Conservation (phyloP, 78 protist species). For the Capsaspora owczarzaki region DNA sequence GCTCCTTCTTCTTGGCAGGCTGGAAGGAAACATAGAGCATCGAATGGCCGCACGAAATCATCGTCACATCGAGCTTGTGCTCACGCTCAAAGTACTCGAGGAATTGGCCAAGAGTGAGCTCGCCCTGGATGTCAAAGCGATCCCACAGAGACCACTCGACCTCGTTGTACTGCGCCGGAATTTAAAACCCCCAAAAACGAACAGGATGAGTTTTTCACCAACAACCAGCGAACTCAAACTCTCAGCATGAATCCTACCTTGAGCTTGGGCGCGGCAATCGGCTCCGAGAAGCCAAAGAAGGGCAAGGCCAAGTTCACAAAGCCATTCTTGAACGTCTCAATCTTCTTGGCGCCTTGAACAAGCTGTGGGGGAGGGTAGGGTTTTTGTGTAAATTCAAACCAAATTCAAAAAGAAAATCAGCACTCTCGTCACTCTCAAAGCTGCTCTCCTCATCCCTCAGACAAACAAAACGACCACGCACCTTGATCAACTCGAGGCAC, state of each 20-base stretch:
- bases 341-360: constrained; percentile 11
- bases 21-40: constrained; percentile 46
- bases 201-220: not conserved
- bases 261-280: constrained; percentile 73
- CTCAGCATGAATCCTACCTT: constrained; percentile 1
- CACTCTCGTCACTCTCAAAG: not conserved
- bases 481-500: constrained; percentile 83
- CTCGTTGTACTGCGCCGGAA: constrained; percentile 41
- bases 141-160: constrained; percentile 77
- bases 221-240: not conserved
- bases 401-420: not conserved
- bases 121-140: constrained; percentile 62
- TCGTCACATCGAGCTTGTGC: constrained; percentile 42
- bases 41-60: constrained; percentile 64
- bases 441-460: not conserved
- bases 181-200: not conserved
- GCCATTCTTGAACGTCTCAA: constrained; percentile 75
- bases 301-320: constrained; percentile 97
- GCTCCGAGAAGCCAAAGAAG: constrained; percentile 80
- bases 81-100: constrained; percentile 31
- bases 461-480: not conserved
- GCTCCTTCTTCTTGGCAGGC: constrained; percentile 18
- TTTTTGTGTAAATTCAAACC: not conserved
- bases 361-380: not conserved
- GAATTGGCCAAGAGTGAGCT: constrained; percentile 52